Base-by-base conservation (phyloP, 2,329 filamentous ascomycete genomes). In the Tympanopsis confertula region DNA sequence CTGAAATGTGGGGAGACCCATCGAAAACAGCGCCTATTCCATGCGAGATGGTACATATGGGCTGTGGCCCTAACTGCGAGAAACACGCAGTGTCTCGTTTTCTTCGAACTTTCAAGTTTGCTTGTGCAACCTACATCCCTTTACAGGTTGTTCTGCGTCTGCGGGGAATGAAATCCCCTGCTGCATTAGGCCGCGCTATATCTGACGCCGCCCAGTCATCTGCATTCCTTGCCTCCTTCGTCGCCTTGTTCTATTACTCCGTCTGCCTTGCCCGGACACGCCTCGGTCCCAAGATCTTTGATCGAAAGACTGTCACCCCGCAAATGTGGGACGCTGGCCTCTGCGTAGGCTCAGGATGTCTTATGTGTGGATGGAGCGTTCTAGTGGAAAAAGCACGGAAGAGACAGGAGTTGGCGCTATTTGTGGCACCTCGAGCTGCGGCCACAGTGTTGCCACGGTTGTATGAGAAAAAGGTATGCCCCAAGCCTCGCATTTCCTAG, bases 21-120 rank as follows among this genome's bases (percentile, higher is more conserved):
- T 66, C 69, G 14, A 65, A 67, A 39, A 72, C 78, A 1, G 59
- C 80, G 7, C 86, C 86, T 0, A 81, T 89, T 41, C 85, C 85
- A 1, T 94, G 86, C 58, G 78, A 86, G 54, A 66, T 93, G 45
- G 84, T 91, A 3, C 86, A 94, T 59, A 86, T 86, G 76, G 82
- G 82, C 39, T 69, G 68, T 43, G 82, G 84, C 2, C 67, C 74
- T 2, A 85, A 66, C 39, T 87, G 86, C 57, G 86, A 93, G 54
- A 68, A 68, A 44, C 83, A 93, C 53, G 82, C 81, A 3, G 42
- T 80, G 17, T 70, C 68, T 41, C 74, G 86, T 24, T 84, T 89
- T 55, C 57, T 57, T 38, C 69, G 71, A 38, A 78, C 81, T 3
- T 89, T 84, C 68, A 67, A 66, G 41, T 86, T 84, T 68, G 76